Evolutionary conservation across 2,329 filamentous ascomycete genomes (phyloP), one percentile per base, ranked within the genome.

Genomic region (Hypoxylon sp.): DNA sequence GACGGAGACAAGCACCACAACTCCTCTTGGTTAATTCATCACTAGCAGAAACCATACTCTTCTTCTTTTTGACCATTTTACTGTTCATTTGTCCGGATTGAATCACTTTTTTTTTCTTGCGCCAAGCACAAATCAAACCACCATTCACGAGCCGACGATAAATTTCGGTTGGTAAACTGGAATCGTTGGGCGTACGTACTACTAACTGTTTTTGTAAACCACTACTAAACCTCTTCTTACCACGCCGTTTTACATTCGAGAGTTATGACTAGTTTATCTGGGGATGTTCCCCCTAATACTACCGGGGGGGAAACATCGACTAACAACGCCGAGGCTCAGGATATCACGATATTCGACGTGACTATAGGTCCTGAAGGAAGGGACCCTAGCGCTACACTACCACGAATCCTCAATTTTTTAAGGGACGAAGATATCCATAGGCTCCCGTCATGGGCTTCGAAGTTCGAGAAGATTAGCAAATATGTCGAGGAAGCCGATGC

Each of bases 391-490:
- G 73, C 80, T 51, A 73, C 73, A 19, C 72, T 80, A 1, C 81
- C 81, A 1, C 71, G 67, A 33, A 73, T 83, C 33, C 65, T 78
- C 47, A 83, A 82, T 68, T 88, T 86, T 67, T 81, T 89, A 22
- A 73, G 80, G 3, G 84, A 86, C 31, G 81, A 85, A 67, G 84
- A 88, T 68, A 72, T 76, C 5, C 80, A 83, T 62, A 80, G 82
- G 14, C 81, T 80, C 63, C 48, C 78, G 1, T 70, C 78, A 47
- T 78, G 72, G 72, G 5, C 51, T 5, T 9, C 13, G 5, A 74
- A 56, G 35, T 51, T 76, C 4, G 42, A 54, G 13, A 24, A 80
- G 61, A 73, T 84, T 11, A 72, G 73, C 17, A 72, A 78, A 26
- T 86, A 85, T 71, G 75, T 86, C 29, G 58, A 77, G 3, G 70